Evolutionary conservation across 805 yeast genomes (phyloP).

Genomic region (Zygoascus tannicola): DNA sequence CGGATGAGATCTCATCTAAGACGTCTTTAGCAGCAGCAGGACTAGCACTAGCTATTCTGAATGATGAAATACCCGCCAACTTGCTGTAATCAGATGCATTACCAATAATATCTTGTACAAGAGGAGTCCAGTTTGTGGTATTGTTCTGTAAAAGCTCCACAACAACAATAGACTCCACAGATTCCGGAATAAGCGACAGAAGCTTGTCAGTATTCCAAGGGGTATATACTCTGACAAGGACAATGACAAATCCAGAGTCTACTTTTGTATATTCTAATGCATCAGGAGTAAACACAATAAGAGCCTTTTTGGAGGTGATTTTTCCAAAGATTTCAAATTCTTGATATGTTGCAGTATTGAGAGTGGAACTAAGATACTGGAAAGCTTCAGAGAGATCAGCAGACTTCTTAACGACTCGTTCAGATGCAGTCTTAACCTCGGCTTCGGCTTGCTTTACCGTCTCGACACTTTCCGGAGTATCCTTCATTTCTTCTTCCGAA

Average conservation of each 20-base stretch:
- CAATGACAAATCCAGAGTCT: slow-evolving; percentile 34
- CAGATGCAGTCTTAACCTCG: too few species aligned
- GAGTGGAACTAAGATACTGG: background rate
- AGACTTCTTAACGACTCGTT: background rate
- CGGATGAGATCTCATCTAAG: background rate
- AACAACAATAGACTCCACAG: slow-evolving; percentile 48
- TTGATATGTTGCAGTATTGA: background rate
- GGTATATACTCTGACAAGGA: slow-evolving; percentile 56
- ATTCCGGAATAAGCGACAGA: slow-evolving; percentile 41
- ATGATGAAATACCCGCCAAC: background rate
- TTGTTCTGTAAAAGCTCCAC: slow-evolving; percentile 52
- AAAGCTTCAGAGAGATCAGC: background rate
- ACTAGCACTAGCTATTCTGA: background rate
- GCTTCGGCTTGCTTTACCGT: background rate
- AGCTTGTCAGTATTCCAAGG: slow-evolving; percentile 58
- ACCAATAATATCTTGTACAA: slow-evolving; percentile 66
- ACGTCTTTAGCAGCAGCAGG: background rate
- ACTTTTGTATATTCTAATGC: background rate
- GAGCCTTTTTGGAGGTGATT: too few species aligned
- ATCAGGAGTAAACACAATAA: background rate
- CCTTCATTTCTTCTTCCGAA: background rate
- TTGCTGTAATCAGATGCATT: slow-evolving; percentile 29
- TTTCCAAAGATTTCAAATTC: background rate
- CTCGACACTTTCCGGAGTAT: background rate
- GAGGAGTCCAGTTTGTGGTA: slow-evolving; percentile 50